Evolutionary conservation across 345 rosid genomes (phyloP).

Genomic region (Corymbia maculata): DNA sequence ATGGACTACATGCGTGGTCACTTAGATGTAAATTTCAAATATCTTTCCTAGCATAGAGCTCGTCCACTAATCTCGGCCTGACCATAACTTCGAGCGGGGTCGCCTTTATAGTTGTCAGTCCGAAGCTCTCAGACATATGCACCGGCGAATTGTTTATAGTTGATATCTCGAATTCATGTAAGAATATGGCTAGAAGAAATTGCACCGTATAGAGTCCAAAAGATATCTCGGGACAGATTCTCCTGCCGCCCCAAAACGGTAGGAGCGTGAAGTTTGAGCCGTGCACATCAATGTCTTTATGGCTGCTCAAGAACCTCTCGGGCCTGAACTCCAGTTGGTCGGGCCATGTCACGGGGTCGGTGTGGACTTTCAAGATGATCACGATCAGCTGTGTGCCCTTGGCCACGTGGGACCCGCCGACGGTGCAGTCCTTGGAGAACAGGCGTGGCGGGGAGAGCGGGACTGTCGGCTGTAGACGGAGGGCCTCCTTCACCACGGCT

Average conservation of each 20-base stretch:
- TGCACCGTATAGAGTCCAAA: slow-evolving; percentile 9
- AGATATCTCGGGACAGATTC: slow-evolving; percentile 17
- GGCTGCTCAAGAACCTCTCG: slow-evolving; percentile 20
- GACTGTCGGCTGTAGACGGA: slow-evolving; percentile 16
- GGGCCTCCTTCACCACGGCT: slow-evolving; percentile 25
- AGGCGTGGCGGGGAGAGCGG: slow-evolving; percentile 10
- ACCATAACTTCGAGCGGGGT: slow-evolving; percentile 10
- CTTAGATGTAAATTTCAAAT: no score
- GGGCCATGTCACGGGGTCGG: slow-evolving; percentile 22
- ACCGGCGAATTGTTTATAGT: neutral
- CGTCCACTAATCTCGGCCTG: neutral
- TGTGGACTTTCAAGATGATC: slow-evolving; percentile 17
- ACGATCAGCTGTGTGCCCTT: slow-evolving; percentile 14
- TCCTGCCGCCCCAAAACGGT: slow-evolving; percentile 29
- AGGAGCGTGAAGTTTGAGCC: slow-evolving; percentile 21
- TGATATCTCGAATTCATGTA: slow-evolving; percentile 19
- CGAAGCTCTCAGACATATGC: slow-evolving; percentile 8
- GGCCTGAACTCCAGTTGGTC: slow-evolving; percentile 23
- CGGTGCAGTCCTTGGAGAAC: slow-evolving; percentile 10
- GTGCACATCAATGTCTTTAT: slow-evolving; percentile 9
- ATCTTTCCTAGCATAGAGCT: neutral
- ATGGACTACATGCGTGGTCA: neutral
- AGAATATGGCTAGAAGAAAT: slow-evolving; percentile 6
- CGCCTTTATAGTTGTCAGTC: neutral
- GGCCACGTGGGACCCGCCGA: slow-evolving; percentile 11